Conservation (phyloP, 78 protist genomes). For the Polysphondylium violaceum region DNA sequence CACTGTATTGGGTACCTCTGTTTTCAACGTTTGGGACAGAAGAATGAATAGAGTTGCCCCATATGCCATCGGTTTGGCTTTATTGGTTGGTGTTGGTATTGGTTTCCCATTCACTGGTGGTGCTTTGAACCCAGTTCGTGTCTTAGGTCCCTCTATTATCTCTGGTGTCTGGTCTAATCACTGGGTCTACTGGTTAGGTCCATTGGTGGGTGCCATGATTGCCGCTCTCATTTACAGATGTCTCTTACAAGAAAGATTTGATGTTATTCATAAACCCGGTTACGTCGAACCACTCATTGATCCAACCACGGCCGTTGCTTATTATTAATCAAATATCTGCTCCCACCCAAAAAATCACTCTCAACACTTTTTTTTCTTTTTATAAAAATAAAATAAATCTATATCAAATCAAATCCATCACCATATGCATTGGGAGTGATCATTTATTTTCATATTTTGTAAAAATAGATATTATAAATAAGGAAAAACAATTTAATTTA, state of each 20-base stretch:
- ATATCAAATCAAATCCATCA: too few species aligned
- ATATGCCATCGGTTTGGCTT: slow-evolving; percentile 62
- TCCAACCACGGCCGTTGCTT: not conserved
- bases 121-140: slow-evolving; percentile 58
- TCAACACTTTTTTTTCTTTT: too few species aligned
- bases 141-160: slow-evolving; percentile 55
- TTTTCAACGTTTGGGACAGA: slow-evolving; percentile 69
- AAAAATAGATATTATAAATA: too few species aligned
- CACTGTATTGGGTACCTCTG: slow-evolving; percentile 63
- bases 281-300: slow-evolving; percentile 24
- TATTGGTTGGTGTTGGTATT: slow-evolving; percentile 51
- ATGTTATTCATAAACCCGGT: slow-evolving; percentile 67
- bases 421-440: too few species aligned
- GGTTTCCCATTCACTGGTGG: slow-evolving; percentile 55
- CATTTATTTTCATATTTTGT: too few species aligned
- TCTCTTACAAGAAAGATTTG: slow-evolving; percentile 61
- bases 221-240: slow-evolving; percentile 49
- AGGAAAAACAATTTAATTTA: too few species aligned
- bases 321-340: slow-evolving; percentile 2
- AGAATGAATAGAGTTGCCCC: slow-evolving; percentile 53
- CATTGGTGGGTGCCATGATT: slow-evolving; percentile 13
- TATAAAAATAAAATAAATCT: too few species aligned
- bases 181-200: slow-evolving; percentile 67
- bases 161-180: slow-evolving; percentile 29
- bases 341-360: too few species aligned